These are phyloP conservation scores for Mycena latifolia DNA, from an alignment of 768 basidiomycete genomes.

Conservation along the genomic window DNA sequence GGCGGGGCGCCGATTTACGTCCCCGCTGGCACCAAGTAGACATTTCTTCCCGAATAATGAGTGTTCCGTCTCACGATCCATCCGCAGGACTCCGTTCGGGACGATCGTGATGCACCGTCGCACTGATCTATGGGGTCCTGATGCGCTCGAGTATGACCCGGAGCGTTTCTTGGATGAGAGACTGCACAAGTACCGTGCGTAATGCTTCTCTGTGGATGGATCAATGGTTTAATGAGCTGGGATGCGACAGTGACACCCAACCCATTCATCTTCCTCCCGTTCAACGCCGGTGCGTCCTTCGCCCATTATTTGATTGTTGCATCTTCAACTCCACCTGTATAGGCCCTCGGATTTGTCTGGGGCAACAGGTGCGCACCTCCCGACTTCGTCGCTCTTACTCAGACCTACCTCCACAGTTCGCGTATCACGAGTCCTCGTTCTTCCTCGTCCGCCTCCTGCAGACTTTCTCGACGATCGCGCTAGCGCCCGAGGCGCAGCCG, in stretches of 20 bases:
- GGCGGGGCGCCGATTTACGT: conserved; percentile 54
- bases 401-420: conserved; percentile 55
- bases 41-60: background rate
- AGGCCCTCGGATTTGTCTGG: conserved; percentile 61
- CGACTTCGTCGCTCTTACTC: background rate
- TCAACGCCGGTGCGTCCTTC: conserved; percentile 55
- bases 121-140: conserved; percentile 75
- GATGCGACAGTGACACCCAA: conserved; percentile 25
- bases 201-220: conserved; percentile 25
- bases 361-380: conserved; percentile 54
- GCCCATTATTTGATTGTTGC: background rate
- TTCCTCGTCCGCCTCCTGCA: conserved; percentile 73
- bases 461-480: conserved; percentile 58
- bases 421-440: conserved; percentile 75
- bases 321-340: background rate
- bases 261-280: conserved; percentile 60
- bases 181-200: conserved; percentile 64
- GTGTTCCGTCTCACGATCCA: too few species aligned
- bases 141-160: conserved; percentile 75
- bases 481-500: conserved; percentile 61
- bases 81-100: conserved; percentile 56
- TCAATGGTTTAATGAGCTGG: background rate
- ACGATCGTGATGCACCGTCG: conserved; percentile 73
- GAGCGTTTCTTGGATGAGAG: conserved; percentile 77
- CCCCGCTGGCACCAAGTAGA: conserved; percentile 51